Percentiles rank a stretch among this genome's conserved stretches.
These are phyloP conservation scores for Ambrosia trifida DNA, from an alignment of 129 eudicot species.

Conservation along the genomic window DNA sequence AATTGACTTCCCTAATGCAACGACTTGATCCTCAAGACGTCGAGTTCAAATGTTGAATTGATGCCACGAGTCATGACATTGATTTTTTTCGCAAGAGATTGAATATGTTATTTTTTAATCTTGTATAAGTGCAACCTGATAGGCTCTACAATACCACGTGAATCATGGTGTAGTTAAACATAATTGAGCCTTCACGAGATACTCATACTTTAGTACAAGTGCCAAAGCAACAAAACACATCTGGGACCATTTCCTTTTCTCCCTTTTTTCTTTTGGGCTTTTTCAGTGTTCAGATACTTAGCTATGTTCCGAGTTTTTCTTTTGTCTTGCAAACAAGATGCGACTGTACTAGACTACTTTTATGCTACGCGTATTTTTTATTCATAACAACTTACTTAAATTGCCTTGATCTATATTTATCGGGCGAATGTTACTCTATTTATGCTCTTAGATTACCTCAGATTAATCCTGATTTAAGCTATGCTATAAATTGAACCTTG, in stretches of 20 bases:
- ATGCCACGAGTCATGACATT: background rate
- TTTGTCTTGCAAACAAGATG: constrained; percentile 17
- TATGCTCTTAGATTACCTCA: no score
- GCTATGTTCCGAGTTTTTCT: constrained; percentile 6
- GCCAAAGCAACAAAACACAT: constrained; percentile 16
- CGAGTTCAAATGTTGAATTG: background rate
- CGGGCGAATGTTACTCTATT: no score
- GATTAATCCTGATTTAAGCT: no score
- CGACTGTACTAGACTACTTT: background rate
- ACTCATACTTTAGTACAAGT: background rate
- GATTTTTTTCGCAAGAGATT: background rate
- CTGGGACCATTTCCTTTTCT: constrained; percentile 5
- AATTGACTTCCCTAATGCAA: background rate
- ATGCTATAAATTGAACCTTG: no score
- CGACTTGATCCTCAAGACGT: background rate
- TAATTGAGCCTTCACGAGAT: background rate
- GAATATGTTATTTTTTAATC: background rate
- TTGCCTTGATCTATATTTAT: background rate
- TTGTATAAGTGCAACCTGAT: background rate
- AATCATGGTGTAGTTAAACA: background rate
- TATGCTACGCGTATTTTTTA: background rate
- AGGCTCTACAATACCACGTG: background rate
- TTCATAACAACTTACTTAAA: no score
- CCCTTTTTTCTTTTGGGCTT: background rate
- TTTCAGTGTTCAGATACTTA: constrained; percentile 19